A percentile compares a stretch with the other conserved stretches of the same genome.
These are phyloP conservation scores for Penstemon barbatus DNA, from an alignment of 257 asterid species.

Conservation along the genomic window DNA sequence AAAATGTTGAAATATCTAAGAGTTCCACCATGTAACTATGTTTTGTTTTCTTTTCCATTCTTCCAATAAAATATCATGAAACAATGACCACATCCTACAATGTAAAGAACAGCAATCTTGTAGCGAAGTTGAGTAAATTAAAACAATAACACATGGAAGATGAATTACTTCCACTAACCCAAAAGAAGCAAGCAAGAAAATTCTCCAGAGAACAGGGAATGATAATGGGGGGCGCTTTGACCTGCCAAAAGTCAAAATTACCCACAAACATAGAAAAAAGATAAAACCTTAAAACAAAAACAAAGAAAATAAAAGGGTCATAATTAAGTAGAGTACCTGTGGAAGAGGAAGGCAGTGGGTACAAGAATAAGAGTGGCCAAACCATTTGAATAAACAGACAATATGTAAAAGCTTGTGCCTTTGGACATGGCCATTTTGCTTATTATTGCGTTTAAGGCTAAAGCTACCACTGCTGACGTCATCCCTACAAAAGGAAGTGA, in stretches of 20 bases:
- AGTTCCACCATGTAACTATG: no score
- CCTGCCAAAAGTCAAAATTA: conserved; percentile 37
- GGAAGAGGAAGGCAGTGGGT: conserved; percentile 51
- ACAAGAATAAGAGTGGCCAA: conserved; percentile 47
- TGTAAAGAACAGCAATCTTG: background rate
- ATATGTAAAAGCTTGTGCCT: conserved; percentile 48
- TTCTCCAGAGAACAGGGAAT: conserved; percentile 50
- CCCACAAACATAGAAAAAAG: background rate
- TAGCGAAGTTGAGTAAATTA: no score
- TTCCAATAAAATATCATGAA: no score
- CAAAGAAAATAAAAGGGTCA: background rate
- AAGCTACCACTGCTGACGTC: conserved; percentile 43
- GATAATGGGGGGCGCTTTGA: conserved; percentile 44
- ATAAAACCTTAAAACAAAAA: conserved; percentile 11
- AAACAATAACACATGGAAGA: background rate
- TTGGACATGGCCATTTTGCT: conserved; percentile 55
- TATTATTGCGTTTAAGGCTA: conserved; percentile 43
- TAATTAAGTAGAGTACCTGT: conserved; percentile 22
- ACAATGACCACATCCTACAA: background rate
- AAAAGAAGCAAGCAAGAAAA: conserved; percentile 54
- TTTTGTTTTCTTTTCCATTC: no score
- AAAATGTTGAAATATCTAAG: no score
- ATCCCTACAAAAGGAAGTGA: conserved; percentile 49
- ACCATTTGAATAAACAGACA: conserved; percentile 50
- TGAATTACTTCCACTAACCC: conserved; percentile 42